Evolutionary conservation across 2,329 filamentous ascomycete species (phyloP).

Genomic region (Fusarium musae): DNA sequence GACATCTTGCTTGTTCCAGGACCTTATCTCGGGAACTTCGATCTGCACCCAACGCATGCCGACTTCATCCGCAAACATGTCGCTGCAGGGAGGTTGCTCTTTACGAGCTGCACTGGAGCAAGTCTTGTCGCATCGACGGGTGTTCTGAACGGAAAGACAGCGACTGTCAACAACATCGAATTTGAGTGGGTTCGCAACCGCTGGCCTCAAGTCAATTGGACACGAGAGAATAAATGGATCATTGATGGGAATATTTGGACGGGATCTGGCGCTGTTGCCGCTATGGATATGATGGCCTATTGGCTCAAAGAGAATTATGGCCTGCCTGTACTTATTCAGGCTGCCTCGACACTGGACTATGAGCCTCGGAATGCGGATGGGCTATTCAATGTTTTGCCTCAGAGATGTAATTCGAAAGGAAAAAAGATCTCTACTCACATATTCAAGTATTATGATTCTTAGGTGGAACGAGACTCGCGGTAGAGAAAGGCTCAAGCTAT

Average conservation of each 20-base stretch:
- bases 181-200: neutral
- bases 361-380: neutral
- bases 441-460: neutral
- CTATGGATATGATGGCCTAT: neutral
- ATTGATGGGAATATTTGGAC: neutral
- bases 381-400: neutral
- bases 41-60: neutral
- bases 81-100: neutral
- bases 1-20: neutral
- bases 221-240: neutral
- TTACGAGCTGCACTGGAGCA: neutral
- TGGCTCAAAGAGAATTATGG: neutral
- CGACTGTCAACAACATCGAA: neutral
- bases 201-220: neutral
- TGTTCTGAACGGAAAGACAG: neutral
- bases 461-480: fast-evolving
- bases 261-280: neutral
- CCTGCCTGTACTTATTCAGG: neutral
- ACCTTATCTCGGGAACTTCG: neutral
- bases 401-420: neutral
- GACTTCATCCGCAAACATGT: neutral
- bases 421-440: neutral
- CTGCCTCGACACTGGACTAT: neutral
- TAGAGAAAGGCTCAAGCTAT: too few species aligned
- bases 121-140: neutral